Base-by-base conservation (phyloP, 352 stramenopile species). In the Globisporangium alternatum region DNA sequence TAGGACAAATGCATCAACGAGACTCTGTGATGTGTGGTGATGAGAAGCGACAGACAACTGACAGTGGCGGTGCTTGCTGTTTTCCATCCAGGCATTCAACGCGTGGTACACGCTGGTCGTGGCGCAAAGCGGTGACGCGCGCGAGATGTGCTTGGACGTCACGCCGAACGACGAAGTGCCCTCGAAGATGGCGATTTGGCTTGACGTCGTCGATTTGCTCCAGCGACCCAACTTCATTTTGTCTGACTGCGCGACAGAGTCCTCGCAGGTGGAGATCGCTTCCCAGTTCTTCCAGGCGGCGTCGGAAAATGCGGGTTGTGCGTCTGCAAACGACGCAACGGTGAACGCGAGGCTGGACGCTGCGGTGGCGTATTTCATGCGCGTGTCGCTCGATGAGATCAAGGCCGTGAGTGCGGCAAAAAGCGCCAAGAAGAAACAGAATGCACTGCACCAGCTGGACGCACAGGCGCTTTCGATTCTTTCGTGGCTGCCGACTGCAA, bases 41-140 rank as follows among this genome's bases (percentile, higher is more conserved):
- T 37, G 48, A 33, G 5, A 10, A 33, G 13, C 13, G 37, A 6
- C 25, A 31, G 45, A 52, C 22, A 21, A 3, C 28, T 56, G 30
- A 56, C 17, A 22, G 6, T 66, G 12, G 21, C 15, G 48, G 15
- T 19, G 21, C 35, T 13, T 4, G 21, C 6, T 12, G 17, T 55
- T 30, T 67, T 13, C 12, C 43, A 1, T 55, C 21, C 33, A 94
- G 85, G 83, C 84, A 1, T 91, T 95, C 58, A 74, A 90, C 33
- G 77, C 84, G 28, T 95, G 79, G 80, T 89, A 91, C 64, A 70
- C 76, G 45, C 76, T 95, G n/a, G 76, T 93, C 58, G 54, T 73
- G 60, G 52, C 65, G 57, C 48, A 66, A 28, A 65, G 55, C 19
- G 56, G 59, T 22, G 69, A 70, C 0, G 44, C 66, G 21, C 64